Base-by-base conservation (phyloP, 208 protist genomes). In the Lotmaria passim region DNA sequence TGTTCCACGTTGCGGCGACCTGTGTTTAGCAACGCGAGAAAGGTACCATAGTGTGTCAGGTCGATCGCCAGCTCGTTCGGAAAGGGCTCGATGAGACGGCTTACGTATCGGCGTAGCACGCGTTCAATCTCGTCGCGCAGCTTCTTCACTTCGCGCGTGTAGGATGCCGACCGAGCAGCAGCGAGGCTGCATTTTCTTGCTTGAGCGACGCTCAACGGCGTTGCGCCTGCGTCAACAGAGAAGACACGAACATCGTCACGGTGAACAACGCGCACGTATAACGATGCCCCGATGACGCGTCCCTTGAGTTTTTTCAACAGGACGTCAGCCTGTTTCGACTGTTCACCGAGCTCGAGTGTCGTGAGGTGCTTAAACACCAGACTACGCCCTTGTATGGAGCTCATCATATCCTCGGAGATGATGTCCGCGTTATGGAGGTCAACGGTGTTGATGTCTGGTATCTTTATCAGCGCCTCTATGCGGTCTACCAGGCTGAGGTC, bases 211-310 rank as follows among this genome's bases (percentile, higher is more conserved):
- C 19, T 44, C 10, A 24, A 11, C 2, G 31, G n/a, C 24, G 1
- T 14, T 39, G 34, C n/a, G 41, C 14, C 14, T 10, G 41, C 21
- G n/a, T 30, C 47, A 23, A 30, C 47, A 30, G 7, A 30, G 47
- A 51, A 30, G 47, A 30, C 14, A 23, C 47, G 47, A 3, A 50
- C 23, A 17, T 39, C 41, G 64, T 0, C 24, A 34, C 58, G 47
- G 41, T 71, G 41, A 55, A 85, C 76, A 17, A 89, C 68, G 17
- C 87, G 79, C 15, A 93, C 47, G 62, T 93, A 85, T 3, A 93
- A 47, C 7, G 79, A 78, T n/a, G 77, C 76, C 28, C 82, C 79
- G 1, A 81, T 50, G 15, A 79, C 19, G 43, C 82, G 69, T 17
- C 75, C 21, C 19, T 69, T 59, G 24, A 72, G 63, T 3, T 53